These are phyloP conservation scores for Moesziomyces sp. DNA, from an alignment of 1,284 basidiomycete genomes.

Conservation along the genomic window DNA sequence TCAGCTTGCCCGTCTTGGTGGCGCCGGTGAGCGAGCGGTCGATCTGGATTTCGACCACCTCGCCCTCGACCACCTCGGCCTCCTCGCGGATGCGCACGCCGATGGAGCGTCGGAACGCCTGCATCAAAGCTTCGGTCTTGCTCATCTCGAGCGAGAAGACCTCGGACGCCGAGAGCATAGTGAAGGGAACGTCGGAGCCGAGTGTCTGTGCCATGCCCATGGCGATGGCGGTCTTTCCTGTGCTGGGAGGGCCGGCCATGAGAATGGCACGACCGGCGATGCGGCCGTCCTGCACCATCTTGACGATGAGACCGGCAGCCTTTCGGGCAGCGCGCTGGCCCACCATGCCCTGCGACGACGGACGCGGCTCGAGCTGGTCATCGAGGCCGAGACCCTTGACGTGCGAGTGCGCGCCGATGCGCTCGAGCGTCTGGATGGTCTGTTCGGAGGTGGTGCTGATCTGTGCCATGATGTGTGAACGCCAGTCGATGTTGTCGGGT, in stretches of 20 bases:
- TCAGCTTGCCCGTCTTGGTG: conserved; percentile 96
- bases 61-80: conserved; percentile 95
- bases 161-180: conserved; percentile 95
- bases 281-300: conserved; percentile 94
- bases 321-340: conserved; percentile 94
- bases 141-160: conserved; percentile 96
- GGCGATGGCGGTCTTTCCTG: conserved; percentile 97
- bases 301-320: conserved; percentile 95
- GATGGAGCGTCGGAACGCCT: conserved; percentile 93
- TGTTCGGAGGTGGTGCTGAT: conserved; percentile 59
- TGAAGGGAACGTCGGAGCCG: conserved; percentile 93
- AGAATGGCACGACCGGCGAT: conserved; percentile 95
- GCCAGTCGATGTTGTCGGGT: not conserved
- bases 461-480: conserved; percentile 42
- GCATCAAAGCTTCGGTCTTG: conserved; percentile 96
- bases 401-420: conserved; percentile 66
- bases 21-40: conserved; percentile 96
- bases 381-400: conserved; percentile 80
- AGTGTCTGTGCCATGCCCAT: conserved; percentile 95
- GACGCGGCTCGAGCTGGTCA: conserved; percentile 85
- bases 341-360: conserved; percentile 90
- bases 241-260: conserved; percentile 94
- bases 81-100: conserved; percentile 98
- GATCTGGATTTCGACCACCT: conserved; percentile 98
- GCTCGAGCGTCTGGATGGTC: conserved; percentile 62